A percentile compares a stretch with the other conserved stretches of the same genome.
Evolutionary conservation across 164 flowering plant genomes (phyloP).

Genomic region (Euptelea pleiosperma): DNA sequence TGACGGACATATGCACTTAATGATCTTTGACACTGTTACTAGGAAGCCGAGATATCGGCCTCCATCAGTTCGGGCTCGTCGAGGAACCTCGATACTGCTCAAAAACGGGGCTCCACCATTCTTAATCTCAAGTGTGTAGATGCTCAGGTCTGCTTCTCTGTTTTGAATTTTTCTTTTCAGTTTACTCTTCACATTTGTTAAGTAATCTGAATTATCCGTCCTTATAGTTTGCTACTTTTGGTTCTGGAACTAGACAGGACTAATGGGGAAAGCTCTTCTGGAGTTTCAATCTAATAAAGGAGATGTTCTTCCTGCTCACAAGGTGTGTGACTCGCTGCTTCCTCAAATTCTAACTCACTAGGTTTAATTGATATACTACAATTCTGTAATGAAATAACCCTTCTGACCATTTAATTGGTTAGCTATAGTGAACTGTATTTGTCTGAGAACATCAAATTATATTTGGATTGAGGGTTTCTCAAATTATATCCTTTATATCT

Average conservation of each 20-base stretch:
- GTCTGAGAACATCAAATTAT: neutral
- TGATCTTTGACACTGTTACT: neutral
- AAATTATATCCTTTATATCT: too few species aligned
- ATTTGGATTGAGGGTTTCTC: too few species aligned
- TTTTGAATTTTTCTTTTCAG: neutral
- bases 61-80: conserved; percentile 65
- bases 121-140: conserved; percentile 94
- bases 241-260: conserved; percentile 57
- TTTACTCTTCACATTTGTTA: neutral
- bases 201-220: neutral
- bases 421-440: neutral
- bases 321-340: conserved; percentile 37
- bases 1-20: neutral
- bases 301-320: conserved; percentile 97
- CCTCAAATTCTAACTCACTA: neutral
- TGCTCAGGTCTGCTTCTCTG: conserved; percentile 59
- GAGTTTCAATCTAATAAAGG: conserved; percentile 96
- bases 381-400: too few species aligned
- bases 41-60: conserved; percentile 93
- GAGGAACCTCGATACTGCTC: conserved; percentile 67
- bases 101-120: conserved; percentile 71
- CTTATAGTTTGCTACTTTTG: conserved; percentile 9
- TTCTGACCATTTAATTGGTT: neutral
- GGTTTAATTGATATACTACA: neutral
- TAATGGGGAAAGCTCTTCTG: conserved; percentile 89